Percentiles rank a stretch among this genome's conserved stretches.
These are phyloP conservation scores for Daldinia decipiens DNA, from an alignment of 495 filamentous ascomycete species.

Conservation along the genomic window DNA sequence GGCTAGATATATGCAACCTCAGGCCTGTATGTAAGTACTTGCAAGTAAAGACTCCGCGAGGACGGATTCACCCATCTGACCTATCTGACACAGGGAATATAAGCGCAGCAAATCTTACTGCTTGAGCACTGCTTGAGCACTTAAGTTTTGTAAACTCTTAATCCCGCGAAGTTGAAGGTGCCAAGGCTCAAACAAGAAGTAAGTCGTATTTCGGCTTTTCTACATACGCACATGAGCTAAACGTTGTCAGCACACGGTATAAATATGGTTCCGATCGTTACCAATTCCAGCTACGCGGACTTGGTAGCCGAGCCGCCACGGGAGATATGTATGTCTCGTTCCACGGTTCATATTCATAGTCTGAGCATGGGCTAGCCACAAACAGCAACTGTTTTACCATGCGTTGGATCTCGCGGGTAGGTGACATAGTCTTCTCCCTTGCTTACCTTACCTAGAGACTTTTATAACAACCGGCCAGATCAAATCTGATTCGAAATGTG, in stretches of 20 bases:
- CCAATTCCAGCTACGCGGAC: slow-evolving; percentile 27
- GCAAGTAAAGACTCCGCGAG: slow-evolving; percentile 30
- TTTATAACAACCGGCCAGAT: slow-evolving; percentile 2
- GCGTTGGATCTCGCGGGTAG: background rate
- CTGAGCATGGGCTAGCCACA: slow-evolving; percentile 28
- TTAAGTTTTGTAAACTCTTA: background rate
- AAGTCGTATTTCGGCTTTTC: slow-evolving; percentile 5
- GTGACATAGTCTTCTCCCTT: slow-evolving; percentile 2
- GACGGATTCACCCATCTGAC: slow-evolving; percentile 25
- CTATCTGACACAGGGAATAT: slow-evolving; percentile 9
- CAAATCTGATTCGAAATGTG: slow-evolving; percentile 7
- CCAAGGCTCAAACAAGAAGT: slow-evolving; percentile 12
- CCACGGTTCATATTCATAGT: slow-evolving; percentile 26
- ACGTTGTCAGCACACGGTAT: slow-evolving; percentile 31
- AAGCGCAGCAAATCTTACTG: slow-evolving; percentile 22
- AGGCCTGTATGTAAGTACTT: slow-evolving; percentile 16
- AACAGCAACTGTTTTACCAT: slow-evolving; percentile 16
- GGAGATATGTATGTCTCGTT: slow-evolving; percentile 41
- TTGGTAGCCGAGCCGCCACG: slow-evolving; percentile 40
- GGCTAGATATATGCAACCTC: slow-evolving; percentile 30
- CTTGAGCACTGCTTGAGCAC: background rate
- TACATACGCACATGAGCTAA: background rate
- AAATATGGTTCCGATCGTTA: slow-evolving; percentile 20
- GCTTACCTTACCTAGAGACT: slow-evolving; percentile 14
- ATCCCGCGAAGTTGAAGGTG: background rate